Base-by-base conservation (phyloP, 768 basidiomycete genomes). In the Rubroboletus satanas region DNA sequence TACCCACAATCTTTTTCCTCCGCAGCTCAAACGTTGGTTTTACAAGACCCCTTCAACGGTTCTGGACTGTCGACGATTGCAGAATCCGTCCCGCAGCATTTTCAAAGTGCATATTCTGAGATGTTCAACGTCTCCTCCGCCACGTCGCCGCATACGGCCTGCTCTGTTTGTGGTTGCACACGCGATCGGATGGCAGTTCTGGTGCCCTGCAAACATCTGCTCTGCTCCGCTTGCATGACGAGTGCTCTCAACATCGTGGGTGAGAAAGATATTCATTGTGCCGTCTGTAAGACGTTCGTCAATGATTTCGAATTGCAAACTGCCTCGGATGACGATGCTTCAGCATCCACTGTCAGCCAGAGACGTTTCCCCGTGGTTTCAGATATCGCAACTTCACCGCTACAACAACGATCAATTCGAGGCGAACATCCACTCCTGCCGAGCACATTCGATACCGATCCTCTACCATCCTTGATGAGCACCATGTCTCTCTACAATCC, bases 161-260 rank as follows among this genome's bases (percentile, higher is more conserved):
- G 88, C 59, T 83, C 86, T 17, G 85, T 88, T 26, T 89, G 87
- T 59, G 80, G 84, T 23, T 74, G 73, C 38, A 62, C 70, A 38
- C 70, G 73, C 42, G 75, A 69, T 52, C 75, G 62, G 21, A 75
- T 90, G 36, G 90, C 85, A 1, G 75, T 88, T 56, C 79, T 93
- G 18, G 77, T 81, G 23, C 90, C 91, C 0, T 93, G 91, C 70
- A 66, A 73, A 7, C 91, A 93, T 67, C 78, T 85, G 1, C 74
- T 93, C 2, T 93, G 91, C 66, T 87, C 89, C 3, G 79, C 79
- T 10, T 93, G 91, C 65, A 77, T 93, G 52, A 93, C 91, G 1
- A 90, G 89, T 48, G 88, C 89, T 8, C 76, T 93, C 49, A 93
- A 93, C 61, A 93, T 93, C 49, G 91, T 92, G 17, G 90, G 90